Evolutionary conservation across 2,329 filamentous ascomycete genomes (phyloP), one percentile per base, ranked within the genome.

Genomic region (Trichoderma sp.): DNA sequence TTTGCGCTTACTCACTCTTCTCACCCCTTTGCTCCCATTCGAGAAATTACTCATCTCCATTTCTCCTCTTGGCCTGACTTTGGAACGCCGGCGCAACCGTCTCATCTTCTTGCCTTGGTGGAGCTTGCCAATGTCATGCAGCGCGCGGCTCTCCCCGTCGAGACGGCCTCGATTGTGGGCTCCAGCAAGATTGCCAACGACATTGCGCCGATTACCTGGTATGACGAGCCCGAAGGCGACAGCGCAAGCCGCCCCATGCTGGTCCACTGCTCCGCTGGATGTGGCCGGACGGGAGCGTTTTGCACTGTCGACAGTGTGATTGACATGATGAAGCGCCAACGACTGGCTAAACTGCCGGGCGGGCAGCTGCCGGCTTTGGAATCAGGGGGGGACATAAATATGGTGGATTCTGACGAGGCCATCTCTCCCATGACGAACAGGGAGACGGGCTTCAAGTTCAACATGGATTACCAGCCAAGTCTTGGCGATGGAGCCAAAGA

Each of bases 51-150:
- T 0, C 95, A 99, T 73, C 82, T 99, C 15, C 94, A 98, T 76
- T 98, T 97, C 77, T 89, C 93, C 0, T 90, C 91, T n/a, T 99
- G 95, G 95, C 95, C 95, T 0, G 95, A 99, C 75, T 97, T 98
- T 78, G 95, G 95, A 22, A 91, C 93, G 0, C 94, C 94, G 0
- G 93, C 95, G 0, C 91, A 96, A 74, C 93, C 95, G 1, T 88
- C 89, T 5, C 93, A 98, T 74, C 84, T 99, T 2, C 84, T 99
- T 17, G 92, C 90, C 2, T 81, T 99, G 17, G 92, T 98, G n/a
- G 93, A 97, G 78, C 87, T 97, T 63, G 92, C 91, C 73, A 95
- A 92, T 74, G 84, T 87, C 37, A 93, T 89, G 86, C 91, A 84
- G 81, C 90, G 78, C 72, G 86, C 79, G 67, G 85, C 80, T 73